Evolutionary conservation across 2,329 filamentous ascomycete species (phyloP).

Genomic region (Tolypocladium endophyticum): DNA sequence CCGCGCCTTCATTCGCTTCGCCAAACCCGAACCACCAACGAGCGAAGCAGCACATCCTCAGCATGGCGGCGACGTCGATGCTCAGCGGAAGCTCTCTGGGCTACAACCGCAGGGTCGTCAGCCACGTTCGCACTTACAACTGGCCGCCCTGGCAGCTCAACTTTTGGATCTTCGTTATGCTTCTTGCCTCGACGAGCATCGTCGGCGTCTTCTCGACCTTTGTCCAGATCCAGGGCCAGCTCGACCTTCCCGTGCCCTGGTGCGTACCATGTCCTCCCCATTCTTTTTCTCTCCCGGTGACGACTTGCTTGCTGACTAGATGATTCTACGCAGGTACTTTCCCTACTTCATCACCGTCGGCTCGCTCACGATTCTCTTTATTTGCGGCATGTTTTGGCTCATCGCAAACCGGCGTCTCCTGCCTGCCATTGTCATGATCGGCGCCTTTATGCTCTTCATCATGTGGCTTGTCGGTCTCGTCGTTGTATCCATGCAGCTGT

Average conservation of each 20-base stretch:
- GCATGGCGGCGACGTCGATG: conserved; percentile 3
- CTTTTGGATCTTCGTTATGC: conserved; percentile 57
- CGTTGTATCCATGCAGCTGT: conserved; percentile 51
- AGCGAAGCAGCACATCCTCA: neutral
- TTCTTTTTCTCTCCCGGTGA: neutral
- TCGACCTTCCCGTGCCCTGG: conserved; percentile 49
- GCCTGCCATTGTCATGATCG: conserved; percentile 51
- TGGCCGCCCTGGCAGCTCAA: conserved; percentile 60
- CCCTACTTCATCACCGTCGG: conserved; percentile 52
- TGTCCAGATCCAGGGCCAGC: conserved; percentile 44
- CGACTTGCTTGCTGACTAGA: neutral
- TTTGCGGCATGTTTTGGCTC: conserved; percentile 52
- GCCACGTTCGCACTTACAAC: conserved; percentile 48
- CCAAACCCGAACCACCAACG: neutral
- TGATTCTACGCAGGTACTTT: conserved; percentile 45
- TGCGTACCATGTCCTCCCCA: conserved; percentile 20
- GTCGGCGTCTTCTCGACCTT: conserved; percentile 53
- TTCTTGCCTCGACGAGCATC: conserved; percentile 46
- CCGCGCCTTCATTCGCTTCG: neutral
- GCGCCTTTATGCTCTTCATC: conserved; percentile 54
- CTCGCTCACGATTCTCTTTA: conserved; percentile 53
- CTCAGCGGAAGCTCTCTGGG: conserved; percentile 28
- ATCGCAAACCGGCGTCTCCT: conserved; percentile 51
- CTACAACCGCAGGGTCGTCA: conserved; percentile 31
- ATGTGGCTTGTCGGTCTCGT: conserved; percentile 59